These are phyloP conservation scores for Trichoderma reesei DNA, from an alignment of 495 filamentous ascomycete species.

Conservation along the genomic window DNA sequence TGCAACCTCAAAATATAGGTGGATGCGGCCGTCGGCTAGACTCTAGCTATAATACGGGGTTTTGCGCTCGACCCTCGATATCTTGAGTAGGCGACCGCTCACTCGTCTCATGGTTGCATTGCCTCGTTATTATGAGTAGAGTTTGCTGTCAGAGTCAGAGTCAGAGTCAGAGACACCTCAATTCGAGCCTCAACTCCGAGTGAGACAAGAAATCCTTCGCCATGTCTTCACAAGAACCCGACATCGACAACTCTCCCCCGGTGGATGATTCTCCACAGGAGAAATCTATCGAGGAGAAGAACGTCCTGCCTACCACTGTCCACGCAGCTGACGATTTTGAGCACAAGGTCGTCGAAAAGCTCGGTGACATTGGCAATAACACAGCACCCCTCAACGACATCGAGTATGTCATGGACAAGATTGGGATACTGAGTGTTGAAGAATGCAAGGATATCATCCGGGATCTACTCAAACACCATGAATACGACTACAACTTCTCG, in stretches of 20 bases:
- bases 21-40: neutral
- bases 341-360: conserved; percentile 14
- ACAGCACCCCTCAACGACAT: conserved; percentile 27
- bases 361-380: conserved; percentile 19
- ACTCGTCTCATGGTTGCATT: too few relatives aligned
- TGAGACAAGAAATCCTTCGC: too few relatives aligned
- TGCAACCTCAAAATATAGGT: too few relatives aligned
- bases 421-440: conserved; percentile 29
- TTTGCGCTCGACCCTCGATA: too few relatives aligned
- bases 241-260: neutral
- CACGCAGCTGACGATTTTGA: neutral
- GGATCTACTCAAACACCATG: conserved; percentile 23
- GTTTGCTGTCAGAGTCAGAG: too few relatives aligned
- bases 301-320: neutral
- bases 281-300: neutral
- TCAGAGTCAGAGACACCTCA: too few relatives aligned
- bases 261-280: neutral
- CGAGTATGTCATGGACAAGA: conserved; percentile 29
- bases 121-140: too few relatives aligned
- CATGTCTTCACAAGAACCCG: neutral
- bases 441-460: conserved; percentile 26
- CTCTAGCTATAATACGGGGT: neutral
- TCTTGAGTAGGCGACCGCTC: too few relatives aligned
- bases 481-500: conserved; percentile 33
- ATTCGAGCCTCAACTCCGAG: too few relatives aligned